These are phyloP conservation scores for Fusarium lateritium DNA, from an alignment of 2,329 filamentous ascomycete genomes.

Conservation along the genomic window DNA sequence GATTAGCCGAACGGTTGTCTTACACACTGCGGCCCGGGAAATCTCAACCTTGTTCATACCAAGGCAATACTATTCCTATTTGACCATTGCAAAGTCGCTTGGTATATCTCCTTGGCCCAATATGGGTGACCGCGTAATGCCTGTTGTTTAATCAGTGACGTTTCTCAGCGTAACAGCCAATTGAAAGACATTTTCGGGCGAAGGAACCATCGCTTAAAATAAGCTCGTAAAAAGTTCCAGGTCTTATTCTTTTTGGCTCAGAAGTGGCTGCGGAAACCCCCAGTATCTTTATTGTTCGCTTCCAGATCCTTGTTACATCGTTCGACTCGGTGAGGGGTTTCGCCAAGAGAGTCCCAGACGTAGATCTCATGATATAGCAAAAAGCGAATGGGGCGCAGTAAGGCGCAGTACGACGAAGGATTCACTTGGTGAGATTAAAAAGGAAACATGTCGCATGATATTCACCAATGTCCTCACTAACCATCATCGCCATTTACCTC, in stretches of 20 bases:
- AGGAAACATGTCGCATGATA: fast-evolving
- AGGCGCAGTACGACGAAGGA: not conserved
- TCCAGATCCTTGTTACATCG: not conserved
- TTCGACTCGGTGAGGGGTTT: not conserved
- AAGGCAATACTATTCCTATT: too few relatives aligned
- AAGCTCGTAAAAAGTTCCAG: not conserved
- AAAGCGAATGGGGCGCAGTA: not conserved
- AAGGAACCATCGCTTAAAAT: too few relatives aligned
- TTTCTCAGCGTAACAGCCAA: not conserved
- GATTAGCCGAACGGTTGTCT: not conserved
- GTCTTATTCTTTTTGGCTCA: too few relatives aligned
- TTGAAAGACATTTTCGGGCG: not conserved
- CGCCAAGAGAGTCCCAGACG: not conserved
- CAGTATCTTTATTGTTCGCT: not conserved
- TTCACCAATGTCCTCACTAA: fast-evolving
- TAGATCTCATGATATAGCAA: too few relatives aligned
- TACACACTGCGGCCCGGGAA: too few relatives aligned
- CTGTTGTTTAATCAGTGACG: not conserved
- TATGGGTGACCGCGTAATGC: not conserved
- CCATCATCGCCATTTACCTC: not conserved
- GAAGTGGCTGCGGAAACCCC: not conserved
- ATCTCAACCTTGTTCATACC: too few relatives aligned
- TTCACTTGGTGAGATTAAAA: not conserved
- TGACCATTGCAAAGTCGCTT: not conserved
- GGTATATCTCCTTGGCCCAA: not conserved